Conservation (phyloP, 2,329 filamentous ascomycete genomes). For the Aspergillus fischeri region DNA sequence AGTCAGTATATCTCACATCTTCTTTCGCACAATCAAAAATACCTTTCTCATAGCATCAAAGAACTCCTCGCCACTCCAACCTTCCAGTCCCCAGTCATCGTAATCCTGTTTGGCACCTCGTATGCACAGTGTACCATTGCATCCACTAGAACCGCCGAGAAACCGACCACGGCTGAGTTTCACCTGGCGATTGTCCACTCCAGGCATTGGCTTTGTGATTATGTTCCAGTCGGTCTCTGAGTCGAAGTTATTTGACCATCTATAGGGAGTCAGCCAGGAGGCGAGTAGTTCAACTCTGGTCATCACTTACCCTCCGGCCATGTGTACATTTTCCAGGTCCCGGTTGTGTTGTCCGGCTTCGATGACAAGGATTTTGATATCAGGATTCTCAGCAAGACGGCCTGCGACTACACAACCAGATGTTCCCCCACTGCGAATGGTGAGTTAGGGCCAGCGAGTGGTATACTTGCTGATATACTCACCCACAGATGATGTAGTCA, state of each 20-base stretch:
- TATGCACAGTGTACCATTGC: conserved; percentile 44
- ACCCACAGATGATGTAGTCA: conserved; percentile 32
- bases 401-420: conserved; percentile 48
- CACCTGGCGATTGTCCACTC: conserved; percentile 38
- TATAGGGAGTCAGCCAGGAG: conserved; percentile 9
- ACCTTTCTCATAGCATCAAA: conserved; percentile 56
- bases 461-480: conserved; percentile 1
- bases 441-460: background rate
- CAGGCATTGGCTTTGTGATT: conserved; percentile 36
- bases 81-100: conserved; percentile 53
- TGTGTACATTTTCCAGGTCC: conserved; percentile 44
- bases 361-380: conserved; percentile 42
- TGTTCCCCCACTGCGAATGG: conserved; percentile 40
- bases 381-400: conserved; percentile 44
- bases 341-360: conserved; percentile 47
- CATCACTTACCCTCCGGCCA: conserved; percentile 37
- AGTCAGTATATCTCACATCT: background rate
- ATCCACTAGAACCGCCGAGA: conserved; percentile 41
- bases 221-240: conserved; percentile 45
- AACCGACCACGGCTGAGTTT: conserved; percentile 43
- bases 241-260: conserved; percentile 43
- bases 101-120: conserved; percentile 43
- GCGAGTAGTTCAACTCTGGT: background rate
- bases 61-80: conserved; percentile 56
- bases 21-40: conserved; percentile 48